A percentile compares a stretch with the other conserved stretches of the same genome.
Evolutionary conservation across 2,329 filamentous ascomycete species (phyloP).

Genomic region (Cylindrodendrum hubeiense): DNA sequence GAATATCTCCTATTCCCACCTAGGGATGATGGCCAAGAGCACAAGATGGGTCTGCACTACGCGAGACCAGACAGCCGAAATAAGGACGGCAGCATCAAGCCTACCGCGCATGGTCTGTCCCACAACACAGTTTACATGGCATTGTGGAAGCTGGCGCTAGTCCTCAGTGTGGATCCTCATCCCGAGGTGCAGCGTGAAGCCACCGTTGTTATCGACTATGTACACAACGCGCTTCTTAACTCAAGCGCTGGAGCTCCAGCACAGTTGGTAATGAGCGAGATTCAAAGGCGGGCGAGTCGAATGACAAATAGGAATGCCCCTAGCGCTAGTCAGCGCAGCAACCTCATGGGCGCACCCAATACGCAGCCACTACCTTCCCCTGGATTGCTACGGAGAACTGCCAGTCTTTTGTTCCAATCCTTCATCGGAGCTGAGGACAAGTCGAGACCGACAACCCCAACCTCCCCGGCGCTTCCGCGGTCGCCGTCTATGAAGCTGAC

Average conservation of each 20-base stretch:
- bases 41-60: constrained; percentile 74
- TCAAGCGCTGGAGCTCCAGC: constrained; percentile 81
- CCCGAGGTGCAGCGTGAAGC: constrained; percentile 92
- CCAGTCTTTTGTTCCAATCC: constrained; percentile 72
- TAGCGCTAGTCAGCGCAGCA: constrained; percentile 58
- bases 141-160: constrained; percentile 93
- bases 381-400: constrained; percentile 72
- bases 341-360: constrained; percentile 52
- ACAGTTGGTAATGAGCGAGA: constrained; percentile 80
- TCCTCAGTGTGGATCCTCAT: constrained; percentile 93
- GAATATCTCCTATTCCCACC: constrained; percentile 72
- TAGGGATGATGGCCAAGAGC: constrained; percentile 66
- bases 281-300: constrained; percentile 65
- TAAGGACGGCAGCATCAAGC: constrained; percentile 69
- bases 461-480: constrained; percentile 43
- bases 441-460: constrained; percentile 49
- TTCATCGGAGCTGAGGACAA: constrained; percentile 65
- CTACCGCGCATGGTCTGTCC: constrained; percentile 71
- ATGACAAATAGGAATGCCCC: constrained; percentile 59
- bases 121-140: constrained; percentile 93
- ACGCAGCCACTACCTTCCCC: constrained; percentile 64
- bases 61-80: constrained; percentile 67
- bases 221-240: constrained; percentile 81
- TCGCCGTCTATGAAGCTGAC: constrained; percentile 53
- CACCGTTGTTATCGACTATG: constrained; percentile 85